These are phyloP conservation scores for Plectosphaerella cucumerina DNA, from an alignment of 2,329 filamentous ascomycete genomes.

Conservation along the genomic window DNA sequence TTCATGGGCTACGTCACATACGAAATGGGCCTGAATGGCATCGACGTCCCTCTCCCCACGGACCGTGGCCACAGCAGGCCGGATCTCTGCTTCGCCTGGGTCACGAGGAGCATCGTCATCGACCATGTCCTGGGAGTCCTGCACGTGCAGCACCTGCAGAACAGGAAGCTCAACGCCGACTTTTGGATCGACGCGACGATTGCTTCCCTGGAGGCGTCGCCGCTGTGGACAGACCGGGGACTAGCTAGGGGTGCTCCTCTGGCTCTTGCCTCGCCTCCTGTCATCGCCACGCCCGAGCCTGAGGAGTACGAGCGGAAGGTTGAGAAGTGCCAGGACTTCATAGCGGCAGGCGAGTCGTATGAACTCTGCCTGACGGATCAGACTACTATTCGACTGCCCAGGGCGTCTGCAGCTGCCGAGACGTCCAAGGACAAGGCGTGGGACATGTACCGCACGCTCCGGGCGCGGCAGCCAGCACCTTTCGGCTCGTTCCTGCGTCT, in stretches of 20 bases:
- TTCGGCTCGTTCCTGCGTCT: constrained; percentile 81
- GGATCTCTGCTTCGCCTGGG: constrained; percentile 73
- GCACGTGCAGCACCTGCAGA: constrained; percentile 63
- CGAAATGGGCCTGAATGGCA: constrained; percentile 68
- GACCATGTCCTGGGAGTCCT: constrained; percentile 62
- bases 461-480: constrained; percentile 70
- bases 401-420: constrained; percentile 9
- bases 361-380: constrained; percentile 80
- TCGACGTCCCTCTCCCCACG: constrained; percentile 37
- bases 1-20: constrained; percentile 84
- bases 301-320: constrained; percentile 63
- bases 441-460: constrained; percentile 68
- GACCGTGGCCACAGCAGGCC: constrained; percentile 42
- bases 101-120: constrained; percentile 72
- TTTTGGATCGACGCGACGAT: constrained; percentile 26
- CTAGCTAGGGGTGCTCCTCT: not conserved
- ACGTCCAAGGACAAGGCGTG: constrained; percentile 42
- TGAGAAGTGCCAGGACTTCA: constrained; percentile 63
- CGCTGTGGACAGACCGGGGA: constrained; percentile 22
- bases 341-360: constrained; percentile 77
- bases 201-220: constrained; percentile 25
- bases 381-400: constrained; percentile 53
- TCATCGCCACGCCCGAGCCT: constrained; percentile 35
- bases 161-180: constrained; percentile 12
- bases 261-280: not conserved